A percentile compares a stretch with the other conserved stretches of the same genome.
Evolutionary conservation across 148 eudicot genomes (phyloP).

Genomic region (Persicaria maculosa): DNA sequence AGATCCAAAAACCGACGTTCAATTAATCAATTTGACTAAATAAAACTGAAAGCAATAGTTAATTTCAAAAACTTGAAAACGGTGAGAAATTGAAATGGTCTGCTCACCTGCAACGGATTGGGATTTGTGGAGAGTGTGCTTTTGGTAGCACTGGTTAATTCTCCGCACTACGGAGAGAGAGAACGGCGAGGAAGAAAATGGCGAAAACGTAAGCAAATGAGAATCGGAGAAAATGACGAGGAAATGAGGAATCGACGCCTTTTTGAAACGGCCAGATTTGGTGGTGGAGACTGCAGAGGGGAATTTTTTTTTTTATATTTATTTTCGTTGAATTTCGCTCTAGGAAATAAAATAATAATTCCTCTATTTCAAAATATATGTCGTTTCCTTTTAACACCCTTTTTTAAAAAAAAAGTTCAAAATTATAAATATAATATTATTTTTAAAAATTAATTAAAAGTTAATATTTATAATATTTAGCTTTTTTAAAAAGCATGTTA

Average conservation of each 20-base stretch:
- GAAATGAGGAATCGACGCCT: constrained; percentile 8
- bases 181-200: constrained; percentile 6
- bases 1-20: constrained; percentile 21
- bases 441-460: too few species aligned
- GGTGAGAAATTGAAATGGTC: background rate
- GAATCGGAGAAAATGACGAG: constrained; percentile 28
- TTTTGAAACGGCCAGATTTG: constrained; percentile 21
- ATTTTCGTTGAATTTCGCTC: background rate
- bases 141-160: background rate
- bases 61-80: background rate
- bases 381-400: too few species aligned
- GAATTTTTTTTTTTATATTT: constrained; percentile 4
- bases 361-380: too few species aligned
- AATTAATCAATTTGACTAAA: background rate
- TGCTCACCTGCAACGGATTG: constrained; percentile 8
- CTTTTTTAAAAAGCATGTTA: too few species aligned
- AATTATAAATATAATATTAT: too few species aligned
- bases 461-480: too few species aligned
- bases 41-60: background rate
- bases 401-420: too few species aligned
- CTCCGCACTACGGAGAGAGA: constrained; percentile 11
- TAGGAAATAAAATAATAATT: too few species aligned
- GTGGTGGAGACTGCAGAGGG: constrained; percentile 14
- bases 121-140: background rate
- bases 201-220: constrained; percentile 7